Conservation (phyloP, 1,139 yeast species). For the Ogataea hybrid region DNA sequence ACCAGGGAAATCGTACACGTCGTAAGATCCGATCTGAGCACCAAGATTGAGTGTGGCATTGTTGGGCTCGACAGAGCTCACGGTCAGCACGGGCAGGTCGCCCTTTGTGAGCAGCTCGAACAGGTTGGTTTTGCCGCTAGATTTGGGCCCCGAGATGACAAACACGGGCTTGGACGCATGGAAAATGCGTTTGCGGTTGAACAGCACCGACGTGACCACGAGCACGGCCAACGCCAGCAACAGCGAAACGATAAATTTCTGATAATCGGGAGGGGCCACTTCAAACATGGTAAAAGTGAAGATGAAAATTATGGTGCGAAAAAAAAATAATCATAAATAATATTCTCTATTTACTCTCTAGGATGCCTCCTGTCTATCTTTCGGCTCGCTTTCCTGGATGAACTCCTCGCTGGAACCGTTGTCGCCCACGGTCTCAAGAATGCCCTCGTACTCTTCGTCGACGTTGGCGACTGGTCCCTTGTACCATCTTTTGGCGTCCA, state of each 20-base stretch:
- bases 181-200: conserved; percentile 31
- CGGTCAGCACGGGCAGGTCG: conserved; percentile 35
- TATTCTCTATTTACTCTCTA: conserved; percentile 1
- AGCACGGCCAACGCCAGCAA: conserved; percentile 24
- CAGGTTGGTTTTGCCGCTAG: conserved; percentile 74
- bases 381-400: neutral
- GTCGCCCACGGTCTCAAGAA: conserved; percentile 37
- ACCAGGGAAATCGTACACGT: conserved; percentile 82
- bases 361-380: neutral
- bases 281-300: conserved; percentile 2
- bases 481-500: conserved; percentile 34
- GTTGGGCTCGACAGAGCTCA: conserved; percentile 47
- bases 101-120: conserved; percentile 39
- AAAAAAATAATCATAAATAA: neutral
- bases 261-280: conserved; percentile 3
- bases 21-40: conserved; percentile 31
- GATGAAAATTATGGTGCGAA: neutral
- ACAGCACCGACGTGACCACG: conserved; percentile 22
- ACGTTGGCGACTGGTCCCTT: conserved; percentile 32
- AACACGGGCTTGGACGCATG: conserved; percentile 43
- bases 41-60: conserved; percentile 37
- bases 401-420: neutral
- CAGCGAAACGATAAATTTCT: conserved; percentile 18
- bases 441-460: conserved; percentile 28
- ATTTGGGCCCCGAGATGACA: conserved; percentile 69